Evolutionary conservation across 768 basidiomycete genomes (phyloP).

Genomic region (Pisolithus orientalis): DNA sequence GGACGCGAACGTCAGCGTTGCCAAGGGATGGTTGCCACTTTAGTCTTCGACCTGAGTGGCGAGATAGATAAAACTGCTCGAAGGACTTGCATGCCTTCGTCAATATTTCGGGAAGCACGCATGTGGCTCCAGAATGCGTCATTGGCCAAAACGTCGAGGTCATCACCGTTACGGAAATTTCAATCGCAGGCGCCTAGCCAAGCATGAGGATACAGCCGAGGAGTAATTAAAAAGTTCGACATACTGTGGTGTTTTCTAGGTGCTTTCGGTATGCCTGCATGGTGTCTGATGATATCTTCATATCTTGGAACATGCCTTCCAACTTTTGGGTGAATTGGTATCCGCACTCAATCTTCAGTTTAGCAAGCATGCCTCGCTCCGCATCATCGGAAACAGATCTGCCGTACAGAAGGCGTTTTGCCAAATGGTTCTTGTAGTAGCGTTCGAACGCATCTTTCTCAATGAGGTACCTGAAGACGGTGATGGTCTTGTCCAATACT

Average conservation of each 20-base stretch:
- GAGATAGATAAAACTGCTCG: constrained; percentile 82
- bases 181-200: constrained; percentile 62
- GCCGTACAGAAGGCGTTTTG: constrained; percentile 80
- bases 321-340: constrained; percentile 96
- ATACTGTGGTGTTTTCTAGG: constrained; percentile 55
- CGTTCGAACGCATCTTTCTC: constrained; percentile 98
- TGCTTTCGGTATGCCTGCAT: constrained; percentile 66
- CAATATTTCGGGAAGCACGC: constrained; percentile 62
- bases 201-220: constrained; percentile 6
- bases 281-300: constrained; percentile 81
- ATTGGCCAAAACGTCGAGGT: constrained; percentile 97
- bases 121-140: constrained; percentile 55
- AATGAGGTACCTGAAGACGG: constrained; percentile 85
- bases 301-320: constrained; percentile 98
- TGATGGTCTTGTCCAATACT: constrained; percentile 93
- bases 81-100: constrained; percentile 66
- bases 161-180: constrained; percentile 87
- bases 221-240: constrained; percentile 19
- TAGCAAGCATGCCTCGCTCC: constrained; percentile 94
- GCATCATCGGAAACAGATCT: constrained; percentile 96
- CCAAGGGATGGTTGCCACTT: constrained; percentile 91
- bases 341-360: constrained; percentile 94
- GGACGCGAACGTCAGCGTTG: constrained; percentile 79
- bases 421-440: constrained; percentile 95
- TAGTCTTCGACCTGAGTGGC: constrained; percentile 84